Evolutionary conservation across 495 filamentous ascomycete genomes (phyloP).

Genomic region (Aspergillus incahuasiensis): DNA sequence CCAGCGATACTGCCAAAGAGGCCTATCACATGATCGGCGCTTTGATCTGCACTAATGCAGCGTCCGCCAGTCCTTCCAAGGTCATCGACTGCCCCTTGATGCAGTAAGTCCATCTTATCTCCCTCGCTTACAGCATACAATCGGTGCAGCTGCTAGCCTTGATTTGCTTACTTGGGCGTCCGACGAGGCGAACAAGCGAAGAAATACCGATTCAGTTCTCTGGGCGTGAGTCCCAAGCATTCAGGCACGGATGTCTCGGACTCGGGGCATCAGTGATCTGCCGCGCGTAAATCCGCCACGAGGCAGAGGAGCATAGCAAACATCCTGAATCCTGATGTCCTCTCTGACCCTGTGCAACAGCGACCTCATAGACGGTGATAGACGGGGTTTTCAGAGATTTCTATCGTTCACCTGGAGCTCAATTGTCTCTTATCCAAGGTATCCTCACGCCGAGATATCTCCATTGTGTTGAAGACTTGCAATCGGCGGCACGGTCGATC

Average conservation of each 20-base stretch:
- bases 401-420: too few species aligned
- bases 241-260: constrained; percentile 2
- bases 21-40: not conserved
- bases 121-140: not conserved
- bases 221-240: not conserved
- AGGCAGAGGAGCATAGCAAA: not conserved
- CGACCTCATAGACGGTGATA: too few species aligned
- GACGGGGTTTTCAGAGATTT: too few species aligned
- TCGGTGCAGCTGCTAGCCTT: not conserved
- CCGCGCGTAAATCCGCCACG: not conserved
- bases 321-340: not conserved
- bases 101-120: not conserved
- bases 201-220: not conserved
- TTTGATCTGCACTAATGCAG: constrained; percentile 1
- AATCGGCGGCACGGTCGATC: not conserved
- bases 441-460: too few species aligned
- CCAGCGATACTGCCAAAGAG: too few species aligned
- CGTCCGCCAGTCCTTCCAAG: not conserved
- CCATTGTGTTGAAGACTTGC: not conserved
- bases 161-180: not conserved
- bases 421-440: too few species aligned
- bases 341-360: not conserved
- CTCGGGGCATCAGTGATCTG: not conserved
- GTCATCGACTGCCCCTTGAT: not conserved
- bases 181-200: too few species aligned